These are phyloP conservation scores for Vicia villosa DNA, from an alignment of 306 rosid genomes.

Conservation along the genomic window DNA sequence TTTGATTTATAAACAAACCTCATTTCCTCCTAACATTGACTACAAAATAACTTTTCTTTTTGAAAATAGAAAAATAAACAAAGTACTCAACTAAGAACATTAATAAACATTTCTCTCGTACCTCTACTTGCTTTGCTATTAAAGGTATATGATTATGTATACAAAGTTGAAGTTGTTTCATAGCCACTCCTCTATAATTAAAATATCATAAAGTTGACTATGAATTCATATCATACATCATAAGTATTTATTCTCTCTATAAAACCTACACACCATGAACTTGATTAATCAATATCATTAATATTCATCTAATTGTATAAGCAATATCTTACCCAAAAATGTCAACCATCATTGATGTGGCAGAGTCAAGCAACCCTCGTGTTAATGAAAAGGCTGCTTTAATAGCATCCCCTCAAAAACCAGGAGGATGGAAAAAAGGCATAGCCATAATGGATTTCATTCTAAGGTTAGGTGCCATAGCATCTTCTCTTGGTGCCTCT, in stretches of 20 bases:
- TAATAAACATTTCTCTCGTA: conserved; percentile 4
- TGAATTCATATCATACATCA: not conserved
- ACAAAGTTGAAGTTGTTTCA: conserved; percentile 31
- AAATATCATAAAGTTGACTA: conserved; percentile 26
- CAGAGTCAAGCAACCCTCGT: conserved; percentile 47
- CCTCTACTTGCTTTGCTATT: conserved; percentile 26
- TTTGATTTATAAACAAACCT: not conserved
- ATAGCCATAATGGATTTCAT: conserved; percentile 66
- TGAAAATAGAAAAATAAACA: not conserved
- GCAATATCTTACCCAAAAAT: conserved; percentile 7
- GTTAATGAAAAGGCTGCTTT: conserved; percentile 43
- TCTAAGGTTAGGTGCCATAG: conserved; percentile 74
- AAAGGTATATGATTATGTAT: not conserved
- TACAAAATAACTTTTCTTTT: not conserved
- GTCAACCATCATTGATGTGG: conserved; percentile 55
- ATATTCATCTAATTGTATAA: not conserved
- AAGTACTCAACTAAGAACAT: not conserved
- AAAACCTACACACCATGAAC: conserved; percentile 34
- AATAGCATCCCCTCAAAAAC: conserved; percentile 10
- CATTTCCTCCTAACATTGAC: not conserved
- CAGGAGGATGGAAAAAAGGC: conserved; percentile 68
- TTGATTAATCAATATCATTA: not conserved
- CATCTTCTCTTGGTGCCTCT: conserved; percentile 63
- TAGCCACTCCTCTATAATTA: conserved; percentile 43
- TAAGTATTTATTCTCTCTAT: conserved; percentile 33